phyloP scores from a whole-genome alignment of 2,329 filamentous ascomycete species.

The Verticillium zaregamsianum region DNA sequence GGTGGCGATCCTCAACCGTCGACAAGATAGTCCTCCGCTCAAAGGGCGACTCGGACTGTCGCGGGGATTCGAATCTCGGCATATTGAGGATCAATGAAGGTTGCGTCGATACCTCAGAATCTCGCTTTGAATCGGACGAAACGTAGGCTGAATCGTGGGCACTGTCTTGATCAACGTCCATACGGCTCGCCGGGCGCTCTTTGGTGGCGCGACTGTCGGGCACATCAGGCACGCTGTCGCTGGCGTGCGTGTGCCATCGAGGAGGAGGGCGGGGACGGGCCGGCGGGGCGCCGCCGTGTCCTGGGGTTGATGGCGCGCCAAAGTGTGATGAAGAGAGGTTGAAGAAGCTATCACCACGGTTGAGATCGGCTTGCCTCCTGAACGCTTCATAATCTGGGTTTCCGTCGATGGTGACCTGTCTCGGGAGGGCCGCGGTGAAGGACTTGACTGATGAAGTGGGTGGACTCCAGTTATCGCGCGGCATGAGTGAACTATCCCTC shows the following conservation, averaged over 20 bases:
- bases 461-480: conserved; percentile 71
- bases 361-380: conserved; percentile 65
- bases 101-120: conserved; percentile 43
- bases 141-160: conserved; percentile 50
- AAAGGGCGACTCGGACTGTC: conserved; percentile 26
- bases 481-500: conserved; percentile 59
- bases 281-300: conserved; percentile 16
- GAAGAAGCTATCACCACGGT: conserved; percentile 43
- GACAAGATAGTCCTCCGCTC: conserved; percentile 29
- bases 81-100: conserved; percentile 33
- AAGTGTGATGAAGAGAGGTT: conserved; percentile 44
- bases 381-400: conserved; percentile 84
- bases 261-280: conserved; percentile 38
- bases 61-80: conserved; percentile 37
- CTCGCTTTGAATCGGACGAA: conserved; percentile 50
- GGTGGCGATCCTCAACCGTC: conserved; percentile 47
- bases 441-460: conserved; percentile 67
- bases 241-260: conserved; percentile 45
- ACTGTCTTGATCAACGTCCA: conserved; percentile 42
- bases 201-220: conserved; percentile 2
- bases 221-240: conserved; percentile 33
- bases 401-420: conserved; percentile 65
- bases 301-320: conserved; percentile 24
- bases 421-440: conserved; percentile 64
- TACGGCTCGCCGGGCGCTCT: conserved; percentile 18